A percentile compares a stretch with the other conserved stretches of the same genome.
Evolutionary conservation across 139 green algal species (phyloP).

Genomic region (Marvania coccoides): DNA sequence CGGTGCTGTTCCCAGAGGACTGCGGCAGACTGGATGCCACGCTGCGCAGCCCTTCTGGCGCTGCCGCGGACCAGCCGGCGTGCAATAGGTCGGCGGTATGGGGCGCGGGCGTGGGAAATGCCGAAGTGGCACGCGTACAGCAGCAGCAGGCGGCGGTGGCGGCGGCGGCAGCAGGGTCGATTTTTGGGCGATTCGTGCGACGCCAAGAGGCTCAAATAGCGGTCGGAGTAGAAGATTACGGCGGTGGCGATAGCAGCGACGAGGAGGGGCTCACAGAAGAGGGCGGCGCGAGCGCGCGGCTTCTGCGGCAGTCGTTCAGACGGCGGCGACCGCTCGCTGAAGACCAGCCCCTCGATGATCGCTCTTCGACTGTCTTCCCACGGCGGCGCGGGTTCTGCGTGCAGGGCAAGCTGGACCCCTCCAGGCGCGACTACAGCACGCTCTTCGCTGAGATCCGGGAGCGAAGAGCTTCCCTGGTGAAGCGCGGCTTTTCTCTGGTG

Average conservation of each 20-base stretch:
- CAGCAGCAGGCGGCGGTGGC: neutral
- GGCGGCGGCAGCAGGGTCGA: neutral
- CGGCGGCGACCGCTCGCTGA: no score
- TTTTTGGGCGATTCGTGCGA: no score
- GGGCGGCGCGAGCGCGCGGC: no score
- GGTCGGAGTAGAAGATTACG: no score
- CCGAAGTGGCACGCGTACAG: neutral
- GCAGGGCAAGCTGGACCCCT: slow-evolving; percentile 26
- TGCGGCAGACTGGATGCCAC: slow-evolving; percentile 4
- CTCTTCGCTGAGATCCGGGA: slow-evolving; percentile 15
- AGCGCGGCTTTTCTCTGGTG: slow-evolving; percentile 9
- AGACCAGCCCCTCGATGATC: no score
- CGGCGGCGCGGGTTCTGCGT: slow-evolving; percentile 1
- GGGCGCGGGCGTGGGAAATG: neutral
- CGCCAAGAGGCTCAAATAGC: no score
- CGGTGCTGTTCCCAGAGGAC: slow-evolving; percentile 24
- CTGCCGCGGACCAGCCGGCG: neutral
- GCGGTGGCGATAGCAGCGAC: no score
- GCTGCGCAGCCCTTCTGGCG: neutral
- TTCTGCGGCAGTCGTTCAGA: no score
- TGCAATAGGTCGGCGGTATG: neutral
- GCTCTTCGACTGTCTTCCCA: no score
- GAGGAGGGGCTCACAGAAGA: no score
- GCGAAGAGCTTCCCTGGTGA: neutral
- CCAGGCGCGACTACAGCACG: slow-evolving; percentile 10